phyloP scores from a whole-genome alignment of 2,329 filamentous ascomycete species.

The Chaetomiaceae sp. region DNA sequence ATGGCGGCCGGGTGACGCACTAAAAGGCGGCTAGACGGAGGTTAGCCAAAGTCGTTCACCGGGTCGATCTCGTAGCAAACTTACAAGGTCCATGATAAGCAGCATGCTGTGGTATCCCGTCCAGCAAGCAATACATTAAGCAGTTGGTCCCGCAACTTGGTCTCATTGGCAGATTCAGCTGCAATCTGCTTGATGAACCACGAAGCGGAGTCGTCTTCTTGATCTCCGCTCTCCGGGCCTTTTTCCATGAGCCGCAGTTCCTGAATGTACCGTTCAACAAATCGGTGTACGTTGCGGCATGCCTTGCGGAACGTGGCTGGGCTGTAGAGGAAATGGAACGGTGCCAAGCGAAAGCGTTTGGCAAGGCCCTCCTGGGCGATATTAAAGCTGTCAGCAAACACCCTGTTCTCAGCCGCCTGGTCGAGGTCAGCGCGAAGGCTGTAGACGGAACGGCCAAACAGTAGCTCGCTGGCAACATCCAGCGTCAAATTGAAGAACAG shows the following conservation, averaged over 20 bases:
- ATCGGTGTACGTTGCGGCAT: conserved; percentile 18
- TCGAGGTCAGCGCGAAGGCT: conserved; percentile 21
- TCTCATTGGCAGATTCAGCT: conserved; percentile 10
- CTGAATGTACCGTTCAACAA: conserved; percentile 21
- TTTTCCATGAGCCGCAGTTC: conserved; percentile 13
- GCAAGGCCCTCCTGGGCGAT: conserved; percentile 32
- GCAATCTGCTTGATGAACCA: conserved; percentile 13
- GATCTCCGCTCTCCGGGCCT: background rate
- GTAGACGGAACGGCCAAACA: conserved; percentile 47
- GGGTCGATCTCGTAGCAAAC: background rate
- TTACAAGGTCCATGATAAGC: conserved; percentile 26
- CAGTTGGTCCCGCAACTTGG: conserved; percentile 23
- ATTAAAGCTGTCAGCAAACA: conserved; percentile 31
- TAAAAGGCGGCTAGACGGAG: conserved; percentile 19
- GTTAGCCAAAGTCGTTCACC: background rate
- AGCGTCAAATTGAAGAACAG: conserved; percentile 53
- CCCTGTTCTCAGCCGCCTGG: conserved; percentile 17
- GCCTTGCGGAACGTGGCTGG: conserved; percentile 29
- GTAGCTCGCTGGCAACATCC: conserved; percentile 51
- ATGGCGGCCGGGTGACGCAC: conserved; percentile 22
- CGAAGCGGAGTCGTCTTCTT: background rate
- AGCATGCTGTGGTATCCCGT: conserved; percentile 25
- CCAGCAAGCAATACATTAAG: conserved; percentile 26
- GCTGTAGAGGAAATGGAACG: conserved; percentile 26
- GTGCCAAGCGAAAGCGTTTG: conserved; percentile 28